Evolutionary conservation across 1,139 yeast genomes (phyloP), one percentile per base, ranked within the genome.

Genomic region (Pichiaceae sp.): DNA sequence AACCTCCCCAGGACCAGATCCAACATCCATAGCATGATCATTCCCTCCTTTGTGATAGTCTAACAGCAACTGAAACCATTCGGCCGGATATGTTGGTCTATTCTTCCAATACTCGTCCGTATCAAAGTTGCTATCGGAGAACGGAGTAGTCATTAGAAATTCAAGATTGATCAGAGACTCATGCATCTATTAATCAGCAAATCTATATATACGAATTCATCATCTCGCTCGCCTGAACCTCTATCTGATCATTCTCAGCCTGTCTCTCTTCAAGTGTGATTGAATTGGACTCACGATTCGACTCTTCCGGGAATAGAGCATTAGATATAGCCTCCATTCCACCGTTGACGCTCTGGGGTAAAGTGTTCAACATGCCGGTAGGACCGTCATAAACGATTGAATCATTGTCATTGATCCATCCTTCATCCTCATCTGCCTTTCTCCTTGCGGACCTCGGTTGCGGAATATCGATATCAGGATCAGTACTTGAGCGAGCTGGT

Each of bases 321-420:
- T 42, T 46, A 34, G 35, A 42, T 44, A 47, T 39, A 16, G 50
- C 46, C 31, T 45, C 52, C 32, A 47, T 35, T n/a, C 48, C 44
- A 11, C 43, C 53, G 28, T 46, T 50, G 3, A 52, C 54, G 2
- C 45, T 61, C 40, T 75, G 83, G 34, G 78, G 71, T 1, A 78
- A 70, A 31, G 80, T 78, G 17, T 78, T 69, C 24, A 80, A 62
- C 59, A 79, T 60, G 0, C 87, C 86, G 0, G 87, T 75, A 0
- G 86, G 83, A 0, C 89, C 89, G 26, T 75, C 77, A 29, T 79
- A 79, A 29, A 35, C 37, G 7, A 39, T 41, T 20, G 42, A 42
- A 15, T 20, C 32, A 14, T 19, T 32, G 9, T 42, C 50, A 15
- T 42, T 38, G 6, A 46, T 25, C 48, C 48, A 45, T 4, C 32